phyloP scores from a whole-genome alignment of 2,329 filamentous ascomycete species.

The Boeremia lycopersici region DNA sequence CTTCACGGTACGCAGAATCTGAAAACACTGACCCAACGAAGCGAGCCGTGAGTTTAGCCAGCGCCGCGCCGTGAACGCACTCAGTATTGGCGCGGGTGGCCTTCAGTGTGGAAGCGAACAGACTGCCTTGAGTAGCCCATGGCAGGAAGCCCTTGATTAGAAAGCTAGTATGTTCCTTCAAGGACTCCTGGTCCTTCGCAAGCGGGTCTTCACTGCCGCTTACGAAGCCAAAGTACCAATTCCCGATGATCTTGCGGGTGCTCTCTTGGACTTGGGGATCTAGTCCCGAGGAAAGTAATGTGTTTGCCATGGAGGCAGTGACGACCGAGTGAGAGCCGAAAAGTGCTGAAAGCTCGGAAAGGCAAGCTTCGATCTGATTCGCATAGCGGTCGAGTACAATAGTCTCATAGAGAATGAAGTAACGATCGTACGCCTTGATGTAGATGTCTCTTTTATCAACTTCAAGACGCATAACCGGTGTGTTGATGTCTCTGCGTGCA shows the following conservation, averaged over 20 bases:
- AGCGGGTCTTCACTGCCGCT: slow-evolving; percentile 8
- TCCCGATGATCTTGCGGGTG: slow-evolving; percentile 53
- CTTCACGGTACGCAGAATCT: slow-evolving; percentile 13
- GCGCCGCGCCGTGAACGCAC: slow-evolving; percentile 50
- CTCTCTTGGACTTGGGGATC: slow-evolving; percentile 52
- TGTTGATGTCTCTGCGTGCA: slow-evolving; percentile 34
- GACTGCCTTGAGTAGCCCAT: slow-evolving; percentile 54
- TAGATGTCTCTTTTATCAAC: slow-evolving; percentile 23
- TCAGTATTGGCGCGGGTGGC: slow-evolving; percentile 34
- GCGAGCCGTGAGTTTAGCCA: slow-evolving; percentile 45
- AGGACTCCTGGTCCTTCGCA: not conserved
- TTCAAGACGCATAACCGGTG: slow-evolving; percentile 29
- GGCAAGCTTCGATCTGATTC: slow-evolving; percentile 55
- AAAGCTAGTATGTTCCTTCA: slow-evolving; percentile 40
- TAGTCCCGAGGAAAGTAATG: slow-evolving; percentile 50
- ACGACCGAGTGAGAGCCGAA: slow-evolving; percentile 45
- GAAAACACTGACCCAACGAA: slow-evolving; percentile 30
- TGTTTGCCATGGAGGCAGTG: slow-evolving; percentile 50
- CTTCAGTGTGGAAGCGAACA: slow-evolving; percentile 51
- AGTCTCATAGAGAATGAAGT: slow-evolving; percentile 54
- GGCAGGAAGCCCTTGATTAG: slow-evolving; percentile 51
- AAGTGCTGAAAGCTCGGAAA: slow-evolving; percentile 51
- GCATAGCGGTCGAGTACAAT: slow-evolving; percentile 56
- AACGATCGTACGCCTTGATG: slow-evolving; percentile 49
- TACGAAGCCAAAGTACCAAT: slow-evolving; percentile 50